Evolutionary conservation across 2,329 filamentous ascomycete genomes (phyloP).

Genomic region (Penicillium sp.): DNA sequence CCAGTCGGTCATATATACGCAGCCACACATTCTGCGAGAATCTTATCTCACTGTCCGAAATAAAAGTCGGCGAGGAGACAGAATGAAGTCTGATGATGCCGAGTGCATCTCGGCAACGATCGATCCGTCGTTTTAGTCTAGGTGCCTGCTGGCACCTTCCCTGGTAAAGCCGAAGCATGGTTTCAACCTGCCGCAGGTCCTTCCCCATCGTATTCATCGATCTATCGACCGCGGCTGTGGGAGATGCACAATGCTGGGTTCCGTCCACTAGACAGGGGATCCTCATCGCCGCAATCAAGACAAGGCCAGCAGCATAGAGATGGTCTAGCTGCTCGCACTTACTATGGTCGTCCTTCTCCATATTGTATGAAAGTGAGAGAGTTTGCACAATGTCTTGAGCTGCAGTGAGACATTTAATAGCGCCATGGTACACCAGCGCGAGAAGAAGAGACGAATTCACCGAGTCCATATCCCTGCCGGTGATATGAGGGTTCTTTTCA

Average conservation of each 20-base stretch:
- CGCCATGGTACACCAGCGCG: not conserved
- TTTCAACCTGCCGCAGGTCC: not conserved
- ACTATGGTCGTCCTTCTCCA: not conserved
- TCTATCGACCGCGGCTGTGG: not conserved
- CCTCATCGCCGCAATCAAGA: not conserved
- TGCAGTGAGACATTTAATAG: not conserved
- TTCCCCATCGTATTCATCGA: not conserved
- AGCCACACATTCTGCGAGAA: too few species aligned
- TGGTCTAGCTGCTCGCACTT: not conserved
- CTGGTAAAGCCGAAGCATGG: not conserved
- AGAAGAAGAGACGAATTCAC: not conserved
- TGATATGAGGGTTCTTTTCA: not conserved
- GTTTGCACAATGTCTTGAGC: not conserved
- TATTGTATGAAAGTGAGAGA: not conserved
- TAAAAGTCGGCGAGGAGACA: too few species aligned
- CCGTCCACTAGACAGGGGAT: not conserved
- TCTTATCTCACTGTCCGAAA: too few species aligned
- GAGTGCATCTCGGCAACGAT: too few species aligned
- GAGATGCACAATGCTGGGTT: not conserved
- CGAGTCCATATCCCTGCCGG: not conserved
- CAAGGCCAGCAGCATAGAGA: not conserved
- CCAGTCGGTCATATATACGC: too few species aligned
- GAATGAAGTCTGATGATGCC: too few species aligned
- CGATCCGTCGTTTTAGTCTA: too few species aligned
- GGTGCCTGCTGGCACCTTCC: too few species aligned